Conservation (phyloP, 805 yeast genomes). For the Candida awuae region DNA sequence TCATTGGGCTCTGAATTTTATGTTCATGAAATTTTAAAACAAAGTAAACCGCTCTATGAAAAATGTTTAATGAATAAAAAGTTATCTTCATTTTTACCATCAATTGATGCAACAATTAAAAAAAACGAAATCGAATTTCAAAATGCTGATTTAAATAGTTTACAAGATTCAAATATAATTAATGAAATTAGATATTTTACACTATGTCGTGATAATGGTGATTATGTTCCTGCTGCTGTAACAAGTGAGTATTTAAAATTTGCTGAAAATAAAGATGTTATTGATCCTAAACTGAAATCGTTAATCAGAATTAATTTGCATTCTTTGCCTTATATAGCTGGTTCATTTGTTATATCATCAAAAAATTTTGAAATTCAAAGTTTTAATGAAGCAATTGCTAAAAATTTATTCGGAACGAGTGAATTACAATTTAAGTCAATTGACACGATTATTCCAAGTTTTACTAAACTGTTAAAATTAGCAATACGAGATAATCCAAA, state of each 20-base stretch:
- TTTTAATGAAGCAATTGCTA: conserved; percentile 70
- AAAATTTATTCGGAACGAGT: conserved; percentile 66
- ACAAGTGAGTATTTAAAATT: conserved; percentile 52
- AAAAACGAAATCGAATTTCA: conserved; percentile 1
- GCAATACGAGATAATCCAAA: conserved; percentile 37
- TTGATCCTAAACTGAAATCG: conserved; percentile 11
- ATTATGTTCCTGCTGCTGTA: conserved; percentile 65
- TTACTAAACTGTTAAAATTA: conserved; percentile 37
- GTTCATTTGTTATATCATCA: conserved; percentile 64
- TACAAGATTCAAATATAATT: conserved; percentile 34
- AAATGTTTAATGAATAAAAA: conserved; percentile 11
- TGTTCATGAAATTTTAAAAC: conserved; percentile 7
- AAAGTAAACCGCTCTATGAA: conserved; percentile 17
- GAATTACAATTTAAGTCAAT: conserved; percentile 43
- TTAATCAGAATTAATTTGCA: conserved; percentile 57
- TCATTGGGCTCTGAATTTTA: conserved; percentile 11
- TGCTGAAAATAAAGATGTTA: conserved; percentile 23
- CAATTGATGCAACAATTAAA: conserved; percentile 15
- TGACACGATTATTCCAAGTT: conserved; percentile 55
- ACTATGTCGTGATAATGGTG: conserved; percentile 29
- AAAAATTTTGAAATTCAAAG: conserved; percentile 47
- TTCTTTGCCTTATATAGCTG: conserved; percentile 80
- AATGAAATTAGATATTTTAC: conserved; percentile 62
- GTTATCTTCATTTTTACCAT: conserved; percentile 18
- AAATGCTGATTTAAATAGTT: conserved; percentile 9